Percentiles rank a stretch among this genome's conserved stretches.
These are phyloP conservation scores for Coprinopsis strossmayeri DNA, from an alignment of 768 basidiomycete genomes.

Conservation along the genomic window DNA sequence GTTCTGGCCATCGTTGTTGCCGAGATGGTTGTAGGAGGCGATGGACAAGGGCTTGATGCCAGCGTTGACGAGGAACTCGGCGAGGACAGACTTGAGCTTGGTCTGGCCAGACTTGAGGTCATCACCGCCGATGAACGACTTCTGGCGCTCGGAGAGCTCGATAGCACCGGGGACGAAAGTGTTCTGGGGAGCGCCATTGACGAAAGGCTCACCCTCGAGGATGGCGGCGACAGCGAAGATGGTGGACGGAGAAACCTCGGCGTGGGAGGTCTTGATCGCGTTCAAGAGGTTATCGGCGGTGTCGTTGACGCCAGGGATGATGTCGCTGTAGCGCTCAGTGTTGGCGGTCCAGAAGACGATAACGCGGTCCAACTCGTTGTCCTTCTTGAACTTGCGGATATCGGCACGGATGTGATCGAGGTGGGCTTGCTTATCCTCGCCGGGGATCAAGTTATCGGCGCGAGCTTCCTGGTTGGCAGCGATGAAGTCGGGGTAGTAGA, in stretches of 20 bases:
- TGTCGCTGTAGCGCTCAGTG: conserved; percentile 95
- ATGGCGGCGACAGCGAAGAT: conserved; percentile 94
- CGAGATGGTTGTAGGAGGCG: conserved; percentile 97
- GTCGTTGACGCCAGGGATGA: conserved; percentile 93
- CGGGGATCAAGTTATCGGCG: conserved; percentile 89
- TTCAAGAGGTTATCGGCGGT: conserved; percentile 82
- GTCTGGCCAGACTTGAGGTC: conserved; percentile 98
- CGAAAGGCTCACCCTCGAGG: conserved; percentile 90
- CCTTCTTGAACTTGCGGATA: conserved; percentile 86
- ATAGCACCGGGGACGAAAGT: conserved; percentile 96
- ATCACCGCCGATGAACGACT: conserved; percentile 94
- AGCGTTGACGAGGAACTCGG: conserved; percentile 97
- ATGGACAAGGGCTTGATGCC: conserved; percentile 98
- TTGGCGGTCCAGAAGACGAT: conserved; percentile 99
- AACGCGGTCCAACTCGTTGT: conserved; percentile 78
- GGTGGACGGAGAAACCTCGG: conserved; percentile 94
- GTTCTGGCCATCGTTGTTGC: conserved; percentile 96
- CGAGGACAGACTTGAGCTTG: conserved; percentile 93
- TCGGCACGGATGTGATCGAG: conserved; percentile 90
- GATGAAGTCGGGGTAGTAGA: conserved; percentile 98
- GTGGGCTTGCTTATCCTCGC: conserved; percentile 82
- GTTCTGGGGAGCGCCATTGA: conserved; percentile 98
- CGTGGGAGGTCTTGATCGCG: conserved; percentile 78
- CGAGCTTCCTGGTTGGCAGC: conserved; percentile 96
- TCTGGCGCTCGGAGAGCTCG: conserved; percentile 80